These are phyloP conservation scores for Sequoiadendron giganteum DNA, from an alignment of 75 land plant species.

Conservation along the genomic window DNA sequence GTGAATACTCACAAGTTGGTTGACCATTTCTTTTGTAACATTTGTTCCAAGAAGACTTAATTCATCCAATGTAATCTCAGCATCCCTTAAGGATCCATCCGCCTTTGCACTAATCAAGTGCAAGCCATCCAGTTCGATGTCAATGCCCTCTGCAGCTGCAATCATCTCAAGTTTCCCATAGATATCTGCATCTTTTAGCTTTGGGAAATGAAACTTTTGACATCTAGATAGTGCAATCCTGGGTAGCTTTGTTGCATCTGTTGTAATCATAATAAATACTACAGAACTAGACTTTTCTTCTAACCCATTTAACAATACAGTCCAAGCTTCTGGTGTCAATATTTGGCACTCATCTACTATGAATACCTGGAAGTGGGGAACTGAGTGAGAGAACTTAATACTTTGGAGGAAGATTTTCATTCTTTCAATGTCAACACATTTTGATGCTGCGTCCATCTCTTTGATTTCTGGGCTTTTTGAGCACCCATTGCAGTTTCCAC, in stretches of 20 bases:
- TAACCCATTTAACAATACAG: conserved; percentile 28
- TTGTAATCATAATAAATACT: conserved; percentile 49
- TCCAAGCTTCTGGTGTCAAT: conserved; percentile 33
- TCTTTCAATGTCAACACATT: conserved; percentile 10
- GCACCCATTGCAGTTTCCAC: conserved; percentile 35
- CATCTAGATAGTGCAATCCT: conserved; percentile 32
- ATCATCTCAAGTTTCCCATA: conserved; percentile 20
- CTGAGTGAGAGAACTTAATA: conserved; percentile 9
- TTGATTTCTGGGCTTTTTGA: conserved; percentile 16
- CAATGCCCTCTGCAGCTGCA: conserved; percentile 19
- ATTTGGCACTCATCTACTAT: conserved; percentile 46
- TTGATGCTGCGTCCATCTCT: conserved; percentile 27
- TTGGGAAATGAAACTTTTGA: conserved; percentile 41
- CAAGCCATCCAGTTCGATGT: conserved; percentile 25
- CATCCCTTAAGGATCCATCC: conserved; percentile 41
- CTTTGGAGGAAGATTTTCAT: conserved; percentile 10
- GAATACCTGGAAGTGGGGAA: conserved; percentile 30
- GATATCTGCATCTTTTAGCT: conserved; percentile 32
- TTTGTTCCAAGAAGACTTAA: conserved; percentile 37
- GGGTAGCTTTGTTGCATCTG: conserved; percentile 31
- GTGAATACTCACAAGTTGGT: conserved; percentile 33
- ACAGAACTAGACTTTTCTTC: conserved; percentile 38
- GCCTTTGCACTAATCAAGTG: conserved; percentile 30
- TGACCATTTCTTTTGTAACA: conserved; percentile 25
- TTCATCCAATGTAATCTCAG: conserved; percentile 36